phyloP scores from a whole-genome alignment of 495 filamentous ascomycete genomes.

The Penicillium cataractarum region DNA sequence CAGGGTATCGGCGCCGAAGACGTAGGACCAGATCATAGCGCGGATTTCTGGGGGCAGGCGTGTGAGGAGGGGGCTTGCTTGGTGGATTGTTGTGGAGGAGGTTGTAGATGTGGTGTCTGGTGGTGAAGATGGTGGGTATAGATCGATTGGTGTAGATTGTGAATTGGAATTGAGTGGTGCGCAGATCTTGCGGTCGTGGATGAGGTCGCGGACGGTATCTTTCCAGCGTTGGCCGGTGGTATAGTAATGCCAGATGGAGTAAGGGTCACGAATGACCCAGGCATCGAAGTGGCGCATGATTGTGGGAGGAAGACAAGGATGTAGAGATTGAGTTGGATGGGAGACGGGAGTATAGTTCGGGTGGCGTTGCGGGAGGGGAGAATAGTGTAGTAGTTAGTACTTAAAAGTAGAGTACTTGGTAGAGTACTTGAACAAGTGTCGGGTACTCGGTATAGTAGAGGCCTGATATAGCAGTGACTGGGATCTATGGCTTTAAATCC shows the following conservation, averaged over 20 bases:
- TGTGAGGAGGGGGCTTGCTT: slow-evolving; percentile 31
- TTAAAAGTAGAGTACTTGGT: too few relatives aligned
- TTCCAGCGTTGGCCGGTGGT: slow-evolving; percentile 46
- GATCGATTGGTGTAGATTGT: neutral
- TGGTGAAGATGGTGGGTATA: slow-evolving; percentile 3
- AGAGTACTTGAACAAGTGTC: too few relatives aligned
- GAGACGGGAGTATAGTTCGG: neutral
- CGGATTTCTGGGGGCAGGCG: slow-evolving; percentile 57
- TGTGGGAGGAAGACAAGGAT: neutral
- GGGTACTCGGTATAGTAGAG: neutral
- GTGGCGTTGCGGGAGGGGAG: neutral
- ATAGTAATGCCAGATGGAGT: slow-evolving; percentile 52
- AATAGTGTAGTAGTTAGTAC: neutral
- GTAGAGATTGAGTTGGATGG: neutral
- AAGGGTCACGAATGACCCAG: slow-evolving; percentile 51
- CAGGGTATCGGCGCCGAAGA: slow-evolving; percentile 49
- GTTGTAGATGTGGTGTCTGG: neutral
- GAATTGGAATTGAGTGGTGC: slow-evolving; percentile 22
- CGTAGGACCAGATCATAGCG: slow-evolving; percentile 57
- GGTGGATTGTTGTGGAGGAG: slow-evolving; percentile 25
- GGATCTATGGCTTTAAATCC: neutral
- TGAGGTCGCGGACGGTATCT: slow-evolving; percentile 45
- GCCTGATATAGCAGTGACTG: neutral
- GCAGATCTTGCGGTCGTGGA: slow-evolving; percentile 47
- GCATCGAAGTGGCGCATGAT: slow-evolving; percentile 52